Conservation (phyloP, 192 early-diverging fungal genomes). For the Rhizophagus prolifer region DNA sequence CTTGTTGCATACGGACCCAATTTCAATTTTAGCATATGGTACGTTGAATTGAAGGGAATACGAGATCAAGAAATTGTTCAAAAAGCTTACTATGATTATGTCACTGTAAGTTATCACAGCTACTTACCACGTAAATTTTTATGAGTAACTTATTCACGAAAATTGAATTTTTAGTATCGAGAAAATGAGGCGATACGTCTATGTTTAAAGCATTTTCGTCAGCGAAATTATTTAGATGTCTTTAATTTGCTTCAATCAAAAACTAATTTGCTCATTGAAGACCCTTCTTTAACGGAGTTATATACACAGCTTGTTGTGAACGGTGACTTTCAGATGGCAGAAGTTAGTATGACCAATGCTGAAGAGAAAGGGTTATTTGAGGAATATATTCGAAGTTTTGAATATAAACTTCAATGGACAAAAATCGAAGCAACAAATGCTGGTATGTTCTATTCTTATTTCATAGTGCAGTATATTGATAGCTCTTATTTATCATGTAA, state of each 20-base stretch:
- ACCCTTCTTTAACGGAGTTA: conserved; percentile 77
- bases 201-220: conserved; percentile 88
- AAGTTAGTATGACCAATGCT: conserved; percentile 68
- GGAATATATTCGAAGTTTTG: conserved; percentile 62
- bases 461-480: conserved; percentile 14
- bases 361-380: conserved; percentile 66
- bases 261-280: conserved; percentile 67
- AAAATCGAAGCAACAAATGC: conserved; percentile 42
- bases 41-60: conserved; percentile 83
- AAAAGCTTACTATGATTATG: conserved; percentile 59
- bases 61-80: conserved; percentile 68
- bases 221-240: conserved; percentile 70
- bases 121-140: not conserved
- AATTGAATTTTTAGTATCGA: conserved; percentile 51
- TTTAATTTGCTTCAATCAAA: conserved; percentile 69
- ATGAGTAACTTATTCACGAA: not conserved
- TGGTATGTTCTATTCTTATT: conserved; percentile 33
- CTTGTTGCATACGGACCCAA: conserved; percentile 87
- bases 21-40: conserved; percentile 97
- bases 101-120: conserved; percentile 55
- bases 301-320: conserved; percentile 64
- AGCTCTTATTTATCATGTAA: not conserved
- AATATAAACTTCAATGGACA: conserved; percentile 75
- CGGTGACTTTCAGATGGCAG: conserved; percentile 73
- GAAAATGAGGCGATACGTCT: conserved; percentile 79